These are phyloP conservation scores for Lachancea kluyveri DNA, from an alignment of 805 yeast genomes.

Conservation along the genomic window DNA sequence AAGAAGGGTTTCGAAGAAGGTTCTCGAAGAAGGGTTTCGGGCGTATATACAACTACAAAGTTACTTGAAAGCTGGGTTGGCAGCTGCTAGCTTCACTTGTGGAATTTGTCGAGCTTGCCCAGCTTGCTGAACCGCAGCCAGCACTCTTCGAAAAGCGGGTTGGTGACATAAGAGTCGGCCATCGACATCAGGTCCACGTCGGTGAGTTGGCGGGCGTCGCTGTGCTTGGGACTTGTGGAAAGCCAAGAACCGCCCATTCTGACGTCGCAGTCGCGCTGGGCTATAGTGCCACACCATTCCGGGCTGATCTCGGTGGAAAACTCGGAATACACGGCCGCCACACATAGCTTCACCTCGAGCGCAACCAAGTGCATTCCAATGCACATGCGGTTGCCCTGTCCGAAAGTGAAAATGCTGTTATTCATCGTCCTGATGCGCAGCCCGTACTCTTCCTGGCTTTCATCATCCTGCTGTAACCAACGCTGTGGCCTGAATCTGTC, in stretches of 20 bases:
- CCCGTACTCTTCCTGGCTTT: conserved; percentile 30
- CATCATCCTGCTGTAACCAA: conserved; percentile 44
- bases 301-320: conserved; percentile 34
- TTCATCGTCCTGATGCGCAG: conserved; percentile 40
- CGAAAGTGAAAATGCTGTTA: conserved; percentile 59
- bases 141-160: conserved; percentile 47
- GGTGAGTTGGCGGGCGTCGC: conserved; percentile 14
- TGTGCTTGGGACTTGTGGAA: conserved; percentile 3
- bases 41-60: no score
- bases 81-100: no score
- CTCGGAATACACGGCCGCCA: conserved; percentile 43
- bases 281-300: conserved; percentile 39
- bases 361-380: conserved; percentile 64
- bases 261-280: conserved; percentile 13
- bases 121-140: conserved; percentile 37
- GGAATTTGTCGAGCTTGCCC: no score
- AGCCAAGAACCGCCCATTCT: conserved; percentile 22
- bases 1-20: no score
- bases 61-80: no score
- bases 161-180: conserved; percentile 50
- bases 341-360: conserved; percentile 55
- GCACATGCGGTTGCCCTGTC: conserved; percentile 70
- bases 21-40: no score
- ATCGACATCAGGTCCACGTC: conserved; percentile 48
- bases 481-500: conserved; percentile 52